phyloP scores from a whole-genome alignment of 2,329 filamentous ascomycete genomes.

The Colletotrichum sp. region DNA sequence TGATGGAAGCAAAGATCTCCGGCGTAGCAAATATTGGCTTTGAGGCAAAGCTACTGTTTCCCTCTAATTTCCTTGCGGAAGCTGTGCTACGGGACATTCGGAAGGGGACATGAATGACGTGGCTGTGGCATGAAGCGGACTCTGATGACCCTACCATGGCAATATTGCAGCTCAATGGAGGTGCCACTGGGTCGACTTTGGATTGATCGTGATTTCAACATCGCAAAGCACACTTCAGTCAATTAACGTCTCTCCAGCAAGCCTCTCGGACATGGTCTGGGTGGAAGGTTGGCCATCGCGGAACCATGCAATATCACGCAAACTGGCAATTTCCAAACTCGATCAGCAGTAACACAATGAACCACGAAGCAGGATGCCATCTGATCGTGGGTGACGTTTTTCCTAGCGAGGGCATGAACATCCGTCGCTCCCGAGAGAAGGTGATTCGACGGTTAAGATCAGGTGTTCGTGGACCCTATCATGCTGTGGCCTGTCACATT shows the following conservation, averaged over 20 bases:
- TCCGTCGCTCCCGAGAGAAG: background rate
- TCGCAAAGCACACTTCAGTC: background rate
- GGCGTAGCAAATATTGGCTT: background rate
- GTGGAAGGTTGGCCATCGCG: background rate
- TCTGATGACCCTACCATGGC: background rate
- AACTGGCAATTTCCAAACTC: fast-evolving
- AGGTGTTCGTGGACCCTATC: background rate
- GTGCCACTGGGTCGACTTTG: background rate
- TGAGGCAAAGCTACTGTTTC: background rate
- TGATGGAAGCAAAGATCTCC: background rate
- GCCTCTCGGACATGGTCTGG: background rate
- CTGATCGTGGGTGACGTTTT: background rate
- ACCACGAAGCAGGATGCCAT: fast-evolving
- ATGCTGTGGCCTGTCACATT: background rate
- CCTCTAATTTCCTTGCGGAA: background rate
- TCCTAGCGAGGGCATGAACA: background rate
- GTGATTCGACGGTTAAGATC: background rate
- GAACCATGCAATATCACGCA: background rate
- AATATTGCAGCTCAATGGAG: background rate
- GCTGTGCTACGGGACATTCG: background rate
- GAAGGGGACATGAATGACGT: background rate
- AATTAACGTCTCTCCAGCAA: background rate
- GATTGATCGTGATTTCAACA: background rate
- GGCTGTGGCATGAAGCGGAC: background rate
- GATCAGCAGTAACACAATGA: fast-evolving